These are phyloP conservation scores for Elsinoe ampelina DNA, from an alignment of 2,329 filamentous ascomycete genomes.

Conservation along the genomic window DNA sequence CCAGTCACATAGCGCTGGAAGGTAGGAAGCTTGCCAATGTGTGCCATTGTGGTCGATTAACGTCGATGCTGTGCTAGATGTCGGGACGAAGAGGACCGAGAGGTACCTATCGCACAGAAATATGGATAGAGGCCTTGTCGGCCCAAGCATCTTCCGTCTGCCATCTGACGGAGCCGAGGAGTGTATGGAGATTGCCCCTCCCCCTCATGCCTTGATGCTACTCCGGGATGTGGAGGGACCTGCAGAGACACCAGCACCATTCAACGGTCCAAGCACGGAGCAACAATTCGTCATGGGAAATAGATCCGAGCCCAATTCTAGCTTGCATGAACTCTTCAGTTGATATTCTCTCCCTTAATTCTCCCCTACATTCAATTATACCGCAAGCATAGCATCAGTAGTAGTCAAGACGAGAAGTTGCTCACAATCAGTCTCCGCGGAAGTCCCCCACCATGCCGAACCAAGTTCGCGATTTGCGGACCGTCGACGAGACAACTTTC, in stretches of 20 bases:
- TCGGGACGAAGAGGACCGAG: neutral
- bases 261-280: slow-evolving; percentile 8
- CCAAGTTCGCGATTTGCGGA: slow-evolving; percentile 24
- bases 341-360: neutral
- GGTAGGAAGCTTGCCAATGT: slow-evolving; percentile 11
- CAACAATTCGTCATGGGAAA: slow-evolving; percentile 2
- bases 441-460: slow-evolving; percentile 18
- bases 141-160: neutral
- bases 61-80: neutral
- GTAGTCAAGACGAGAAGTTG: neutral
- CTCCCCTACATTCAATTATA: neutral
- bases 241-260: neutral
- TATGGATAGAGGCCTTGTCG: neutral
- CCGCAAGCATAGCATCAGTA: neutral
- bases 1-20: slow-evolving; percentile 22
- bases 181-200: no score
- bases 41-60: neutral
- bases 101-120: neutral
- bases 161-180: no score
- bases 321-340: neutral
- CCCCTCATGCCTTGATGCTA: no score
- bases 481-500: slow-evolving; percentile 23
- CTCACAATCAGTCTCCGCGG: neutral
- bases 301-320: neutral
- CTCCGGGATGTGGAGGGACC: neutral